These are phyloP conservation scores for Aphanomyces stellatus DNA, from an alignment of 352 stramenopile genomes.

Conservation along the genomic window DNA sequence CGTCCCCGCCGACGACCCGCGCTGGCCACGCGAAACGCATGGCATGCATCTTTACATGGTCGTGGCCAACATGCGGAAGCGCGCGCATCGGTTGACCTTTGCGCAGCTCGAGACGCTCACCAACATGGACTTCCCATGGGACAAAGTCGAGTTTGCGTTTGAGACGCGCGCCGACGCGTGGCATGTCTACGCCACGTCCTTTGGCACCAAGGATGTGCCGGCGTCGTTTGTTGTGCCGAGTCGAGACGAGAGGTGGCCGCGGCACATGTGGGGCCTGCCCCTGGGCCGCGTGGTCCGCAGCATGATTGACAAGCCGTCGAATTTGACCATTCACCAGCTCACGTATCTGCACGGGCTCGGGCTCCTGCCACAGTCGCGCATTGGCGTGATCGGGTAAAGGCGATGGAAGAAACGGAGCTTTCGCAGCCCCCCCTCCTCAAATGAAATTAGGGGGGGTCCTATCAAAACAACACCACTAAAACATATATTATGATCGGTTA, in stretches of 20 bases:
- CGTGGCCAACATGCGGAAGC: slow-evolving; percentile 55
- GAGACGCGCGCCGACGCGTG: slow-evolving; percentile 23
- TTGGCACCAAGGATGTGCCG: slow-evolving; percentile 32
- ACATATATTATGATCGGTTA: no score
- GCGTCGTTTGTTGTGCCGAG: slow-evolving; percentile 46
- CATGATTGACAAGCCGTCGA: slow-evolving; percentile 42
- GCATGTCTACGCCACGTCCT: slow-evolving; percentile 24
- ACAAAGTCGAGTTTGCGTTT: slow-evolving; percentile 35
- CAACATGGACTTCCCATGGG: slow-evolving; percentile 36
- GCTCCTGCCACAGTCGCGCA: slow-evolving; percentile 28
- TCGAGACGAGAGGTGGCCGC: slow-evolving; percentile 40
- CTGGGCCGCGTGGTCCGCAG: slow-evolving; percentile 50
- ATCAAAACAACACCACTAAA: no score
- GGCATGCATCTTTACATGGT: slow-evolving; percentile 59
- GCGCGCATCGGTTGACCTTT: slow-evolving; percentile 10
- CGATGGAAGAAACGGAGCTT: no score
- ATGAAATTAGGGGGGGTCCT: no score
- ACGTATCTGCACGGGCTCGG: slow-evolving; percentile 46
- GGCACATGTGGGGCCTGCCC: slow-evolving; percentile 26
- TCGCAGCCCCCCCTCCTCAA: no score
- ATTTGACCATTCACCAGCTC: slow-evolving; percentile 53
- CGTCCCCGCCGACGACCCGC: slow-evolving; percentile 54
- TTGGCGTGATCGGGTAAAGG: not conserved
- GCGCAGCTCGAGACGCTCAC: slow-evolving; percentile 28
- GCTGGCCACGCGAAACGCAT: slow-evolving; percentile 76